Base-by-base conservation (phyloP, 2,329 filamentous ascomycete species). In the Fonsecaea monophora region DNA sequence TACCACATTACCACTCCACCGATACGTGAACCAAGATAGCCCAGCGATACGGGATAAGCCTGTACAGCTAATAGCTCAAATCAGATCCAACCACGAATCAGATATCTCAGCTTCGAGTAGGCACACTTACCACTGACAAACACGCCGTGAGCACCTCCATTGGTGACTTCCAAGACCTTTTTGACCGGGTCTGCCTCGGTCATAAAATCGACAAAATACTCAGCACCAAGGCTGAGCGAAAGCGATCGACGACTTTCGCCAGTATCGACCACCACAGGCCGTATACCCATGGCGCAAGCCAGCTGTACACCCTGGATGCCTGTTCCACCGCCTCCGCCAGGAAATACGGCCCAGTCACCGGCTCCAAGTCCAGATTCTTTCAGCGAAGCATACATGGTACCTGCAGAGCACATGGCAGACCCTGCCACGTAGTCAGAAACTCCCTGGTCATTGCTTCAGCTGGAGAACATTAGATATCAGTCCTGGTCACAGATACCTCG, bases 381-480 rank as follows among this genome's bases (percentile, higher is more conserved):
- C 56, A 89, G 77, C 1, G 85, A 83, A 3, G 84, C 81, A 73
- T 87, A 86, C 68, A 87, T 85, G 1, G 87, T 88, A 7, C 81
- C 82, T 0, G 83, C 84, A 54, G 79, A 82, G 76, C 86, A 89
- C 84, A 88, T 87, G 64, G 88, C 82, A 0, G 86, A 86, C 0
- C 82, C 86, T 1, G 86, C 86, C n/a, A 85, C 71, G 67, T 84
- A 81, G 67, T 87, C 85, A 0, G 77, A 75, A 0, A 88, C 81
- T 0, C 82, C 84, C 37, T 87, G 63, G 1, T 78, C 75, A 18
- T 64, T 87, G 86, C 21, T 81, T 56, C 37, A 45, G 30, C 53
- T 35, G 53, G 13, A 6, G 18, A 35, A 35, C 32, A 35, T n/a
- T 1, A 35, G 13, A 38, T 13, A 35, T 50, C 53, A 21, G 59